Evolutionary conservation across 2,329 filamentous ascomycete genomes (phyloP).

Genomic region (Xylaria sp.): DNA sequence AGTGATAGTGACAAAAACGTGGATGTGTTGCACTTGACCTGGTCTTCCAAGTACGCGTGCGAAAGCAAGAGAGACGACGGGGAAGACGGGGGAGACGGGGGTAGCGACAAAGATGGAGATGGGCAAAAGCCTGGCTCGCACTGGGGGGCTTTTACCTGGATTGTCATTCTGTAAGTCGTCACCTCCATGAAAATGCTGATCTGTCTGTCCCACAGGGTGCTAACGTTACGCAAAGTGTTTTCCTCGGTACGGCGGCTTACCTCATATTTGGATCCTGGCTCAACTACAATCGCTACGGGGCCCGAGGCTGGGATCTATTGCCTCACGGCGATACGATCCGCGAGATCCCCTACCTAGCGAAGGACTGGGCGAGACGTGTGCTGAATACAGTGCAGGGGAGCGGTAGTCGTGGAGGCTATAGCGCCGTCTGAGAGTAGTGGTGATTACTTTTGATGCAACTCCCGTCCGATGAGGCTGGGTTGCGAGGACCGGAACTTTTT

Average conservation of each 20-base stretch:
- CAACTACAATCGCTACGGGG: slow-evolving; percentile 97
- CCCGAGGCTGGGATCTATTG: slow-evolving; percentile 92
- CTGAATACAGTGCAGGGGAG: slow-evolving; percentile 86
- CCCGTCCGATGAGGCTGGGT: neutral
- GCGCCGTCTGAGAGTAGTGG: slow-evolving; percentile 73
- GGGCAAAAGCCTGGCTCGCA: slow-evolving; percentile 60
- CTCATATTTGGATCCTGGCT: slow-evolving; percentile 98
- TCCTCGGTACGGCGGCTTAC: slow-evolving; percentile 86
- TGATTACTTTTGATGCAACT: neutral
- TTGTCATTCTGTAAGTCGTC: slow-evolving; percentile 84
- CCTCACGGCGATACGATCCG: slow-evolving; percentile 93
- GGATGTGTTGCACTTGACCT: slow-evolving; percentile 79
- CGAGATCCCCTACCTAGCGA: slow-evolving; percentile 90
- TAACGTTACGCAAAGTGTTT: slow-evolving; percentile 68
- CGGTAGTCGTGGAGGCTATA: slow-evolving; percentile 90
- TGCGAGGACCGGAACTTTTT: neutral
- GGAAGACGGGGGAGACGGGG: slow-evolving; percentile 54
- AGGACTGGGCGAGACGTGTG: slow-evolving; percentile 85
- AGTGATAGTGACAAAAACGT: slow-evolving; percentile 66
- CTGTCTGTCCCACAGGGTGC: slow-evolving; percentile 28
- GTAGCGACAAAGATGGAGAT: slow-evolving; percentile 58
- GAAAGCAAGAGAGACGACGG: slow-evolving; percentile 59
- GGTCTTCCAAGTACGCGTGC: slow-evolving; percentile 90
- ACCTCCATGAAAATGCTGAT: slow-evolving; percentile 17
- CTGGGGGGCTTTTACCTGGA: slow-evolving; percentile 99